Base-by-base conservation (phyloP, 2,329 filamentous ascomycete genomes). In the Sclerotinia minor region DNA sequence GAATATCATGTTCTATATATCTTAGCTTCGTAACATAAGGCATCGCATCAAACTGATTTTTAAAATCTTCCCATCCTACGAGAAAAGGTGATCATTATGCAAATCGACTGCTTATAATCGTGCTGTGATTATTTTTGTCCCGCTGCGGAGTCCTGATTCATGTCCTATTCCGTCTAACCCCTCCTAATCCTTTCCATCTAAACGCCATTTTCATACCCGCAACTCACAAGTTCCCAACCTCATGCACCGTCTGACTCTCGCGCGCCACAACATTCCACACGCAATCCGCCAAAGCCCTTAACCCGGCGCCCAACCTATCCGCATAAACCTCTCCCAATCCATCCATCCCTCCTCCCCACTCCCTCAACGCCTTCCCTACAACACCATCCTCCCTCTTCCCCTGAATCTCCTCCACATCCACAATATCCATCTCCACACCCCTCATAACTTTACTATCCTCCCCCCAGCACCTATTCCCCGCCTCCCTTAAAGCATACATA, bases 401-500 rank as follows among this genome's bases (percentile, higher is more conserved):
- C 15, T 52, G 49, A 26, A 61, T 64, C 32, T 47, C 45, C 44
- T 52, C 63, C 44, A 68, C 32, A 45, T 65, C 67, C 19, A 11
- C 15, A 17, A 52, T 59, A 38, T 68, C 67, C 26, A 55, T 6
- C 26, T 52, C 35, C 24, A 65, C 35, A 2, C 44, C 61, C 26
- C n/a, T 55, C 61, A 68, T 59, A 11, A 65, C 44, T 8, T 19
- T 47, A 38, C 44, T 65, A 11, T 65, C 53, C 21, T 53, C 26
- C 26, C 67, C 60, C 65, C 65, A 67, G 13, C 58, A 65, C 29
- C 21, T 49, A 26, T 49, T 24, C 21, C 61, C 64, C 8, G 54
- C 32, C 38, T 67, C 65, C 7, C 55, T 52, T 1, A 67, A 13
- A n/a, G 38, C 49, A 50, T 61, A 59, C 41, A 60, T 24, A 29